These are phyloP conservation scores for Pythium folliculosum DNA, from an alignment of 352 stramenopile species.

Conservation along the genomic window DNA sequence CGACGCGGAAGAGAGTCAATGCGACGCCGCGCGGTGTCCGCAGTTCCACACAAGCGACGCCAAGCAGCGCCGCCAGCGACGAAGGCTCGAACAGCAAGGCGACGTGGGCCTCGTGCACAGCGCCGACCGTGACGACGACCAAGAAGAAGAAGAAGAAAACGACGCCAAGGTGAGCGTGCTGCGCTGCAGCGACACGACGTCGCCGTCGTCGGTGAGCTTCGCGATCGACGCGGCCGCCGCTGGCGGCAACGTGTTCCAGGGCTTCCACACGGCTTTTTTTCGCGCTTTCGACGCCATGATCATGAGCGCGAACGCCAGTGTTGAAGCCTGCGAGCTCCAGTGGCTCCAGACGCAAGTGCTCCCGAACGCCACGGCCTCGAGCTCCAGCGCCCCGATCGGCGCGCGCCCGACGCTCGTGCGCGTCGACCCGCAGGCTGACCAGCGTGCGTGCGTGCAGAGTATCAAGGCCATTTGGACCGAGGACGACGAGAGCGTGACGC, in stretches of 20 bases:
- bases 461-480: constrained; percentile 42
- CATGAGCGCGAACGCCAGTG: constrained; percentile 49
- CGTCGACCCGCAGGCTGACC: constrained; percentile 36
- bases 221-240: constrained; percentile 30
- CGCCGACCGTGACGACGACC: constrained; percentile 12
- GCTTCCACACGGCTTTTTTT: constrained; percentile 68
- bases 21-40: constrained; percentile 16
- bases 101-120: constrained; percentile 6
- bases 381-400: not conserved
- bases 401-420: constrained; percentile 55
- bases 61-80: not conserved
- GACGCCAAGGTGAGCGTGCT: constrained; percentile 31
- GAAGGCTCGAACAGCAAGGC: not conserved
- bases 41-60: constrained; percentile 2
- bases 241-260: constrained; percentile 41
- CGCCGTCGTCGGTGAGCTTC: constrained; percentile 45
- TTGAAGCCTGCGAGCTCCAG: constrained; percentile 65
- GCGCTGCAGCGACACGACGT: constrained; percentile 39
- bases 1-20: constrained; percentile 14
- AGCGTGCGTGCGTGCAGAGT: constrained; percentile 45
- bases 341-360: constrained; percentile 68
- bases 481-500: constrained; percentile 43
- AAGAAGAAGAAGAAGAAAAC: constrained; percentile 30
- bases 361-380: constrained; percentile 26
- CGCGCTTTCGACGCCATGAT: constrained; percentile 67